Base-by-base conservation (phyloP, 805 yeast species). In the Metschnikowia kunwiensis region DNA sequence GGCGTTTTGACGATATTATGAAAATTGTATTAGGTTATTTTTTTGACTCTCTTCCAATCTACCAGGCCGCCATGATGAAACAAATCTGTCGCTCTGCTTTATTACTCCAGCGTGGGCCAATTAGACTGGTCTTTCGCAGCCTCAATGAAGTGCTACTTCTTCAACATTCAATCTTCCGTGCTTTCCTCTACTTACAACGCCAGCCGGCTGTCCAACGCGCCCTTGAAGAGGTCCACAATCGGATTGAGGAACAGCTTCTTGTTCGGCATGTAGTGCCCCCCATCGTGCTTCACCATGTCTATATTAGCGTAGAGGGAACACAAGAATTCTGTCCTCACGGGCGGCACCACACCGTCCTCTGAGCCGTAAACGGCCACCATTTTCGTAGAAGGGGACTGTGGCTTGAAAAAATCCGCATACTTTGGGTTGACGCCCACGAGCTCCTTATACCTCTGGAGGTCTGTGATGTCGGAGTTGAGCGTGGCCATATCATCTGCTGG, bases 221-320 rank as follows among this genome's bases (percentile, higher is more conserved):
- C 42, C 44, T 46, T 34, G 36, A 51, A 40, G 16, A 22, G 22
- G 6, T 45, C 53, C 24, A 53, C 49, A 11, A 50, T 35, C 2
- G 50, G 53, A 9, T 33, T 32, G 12, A 51, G 30, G 22, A 53
- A 50, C 36, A 37, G 49, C 43, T 53, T 51, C 24, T 50, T 48
- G 42, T 54, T 59, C 10, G 67, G 69, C 19, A 65, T 45, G 43
- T 47, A 59, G 46, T 67, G 73, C 5, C 65, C 68, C 2, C 70
- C 71, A 6, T 60, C 66, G 34, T 63, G 67, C 13, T 32, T 43
- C 8, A 50, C 49, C 6, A 43, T 36, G 18, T 31, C 38, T 7
- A 24, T 16, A 7, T 43, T 33, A 6, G 44, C 41, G 32, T 47
- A 63, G 5, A 54, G 34, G 3, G 44, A 32, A 15, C 51, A 47